A percentile compares a stretch with the other conserved stretches of the same genome.
Evolutionary conservation across 164 flowering plant species (phyloP).

Genomic region (Euptelea pleiosperma): DNA sequence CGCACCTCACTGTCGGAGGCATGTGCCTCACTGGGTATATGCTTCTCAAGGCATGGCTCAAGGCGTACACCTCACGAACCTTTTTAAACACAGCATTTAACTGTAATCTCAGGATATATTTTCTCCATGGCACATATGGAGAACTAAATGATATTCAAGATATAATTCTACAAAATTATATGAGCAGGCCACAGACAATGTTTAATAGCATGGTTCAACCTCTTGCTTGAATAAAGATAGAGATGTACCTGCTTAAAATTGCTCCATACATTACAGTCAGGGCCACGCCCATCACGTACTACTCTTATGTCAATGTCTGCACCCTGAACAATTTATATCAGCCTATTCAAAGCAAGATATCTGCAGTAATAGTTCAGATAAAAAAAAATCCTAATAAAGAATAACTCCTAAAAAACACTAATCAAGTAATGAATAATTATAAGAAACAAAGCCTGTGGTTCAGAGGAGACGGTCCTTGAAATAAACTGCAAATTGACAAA

Average conservation of each 20-base stretch:
- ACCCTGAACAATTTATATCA: slow-evolving; percentile 61
- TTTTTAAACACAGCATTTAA: not conserved
- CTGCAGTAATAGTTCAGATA: slow-evolving; percentile 3
- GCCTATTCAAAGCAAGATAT: slow-evolving; percentile 14
- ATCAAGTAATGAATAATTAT: no score
- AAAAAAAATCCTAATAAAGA: not conserved
- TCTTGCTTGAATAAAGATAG: not conserved
- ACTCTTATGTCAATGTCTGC: slow-evolving; percentile 98
- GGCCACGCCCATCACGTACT: slow-evolving; percentile 98
- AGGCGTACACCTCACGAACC: no score
- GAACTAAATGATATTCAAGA: not conserved
- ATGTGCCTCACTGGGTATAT: no score
- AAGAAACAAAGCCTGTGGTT: not conserved
- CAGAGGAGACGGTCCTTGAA: not conserved
- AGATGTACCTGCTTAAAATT: slow-evolving; percentile 83
- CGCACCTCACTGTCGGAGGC: no score
- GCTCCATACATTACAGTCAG: slow-evolving; percentile 98
- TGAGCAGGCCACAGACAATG: not conserved
- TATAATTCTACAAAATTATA: not conserved
- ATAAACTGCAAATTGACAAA: slow-evolving; percentile 7
- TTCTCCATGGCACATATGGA: not conserved
- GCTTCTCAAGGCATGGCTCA: no score
- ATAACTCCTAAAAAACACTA: not conserved
- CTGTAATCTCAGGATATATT: not conserved
- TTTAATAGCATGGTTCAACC: not conserved